A percentile compares a stretch with the other conserved stretches of the same genome.
Conservation (phyloP, 2,329 filamentous ascomycete species). For the Zymoseptoria tritici region DNA sequence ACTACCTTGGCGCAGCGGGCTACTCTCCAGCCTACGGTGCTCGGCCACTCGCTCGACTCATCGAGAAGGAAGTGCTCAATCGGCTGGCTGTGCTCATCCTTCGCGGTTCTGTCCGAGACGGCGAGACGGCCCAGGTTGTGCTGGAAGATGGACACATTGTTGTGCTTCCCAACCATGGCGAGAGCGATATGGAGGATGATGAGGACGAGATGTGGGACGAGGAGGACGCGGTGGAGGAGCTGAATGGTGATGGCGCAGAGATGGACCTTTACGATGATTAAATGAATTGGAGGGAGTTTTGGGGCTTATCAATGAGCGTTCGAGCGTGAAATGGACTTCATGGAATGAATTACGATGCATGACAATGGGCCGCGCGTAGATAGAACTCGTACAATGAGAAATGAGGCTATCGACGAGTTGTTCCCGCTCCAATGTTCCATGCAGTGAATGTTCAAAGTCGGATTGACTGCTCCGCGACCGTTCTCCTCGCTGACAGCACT, state of each 20-base stretch:
- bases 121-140: slow-evolving; percentile 72
- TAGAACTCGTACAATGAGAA: not conserved
- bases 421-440: not conserved
- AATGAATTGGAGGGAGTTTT: slow-evolving; percentile 1
- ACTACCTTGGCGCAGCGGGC: slow-evolving; percentile 83
- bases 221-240: slow-evolving; percentile 65
- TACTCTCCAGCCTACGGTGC: slow-evolving; percentile 96
- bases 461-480: too few species aligned
- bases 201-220: slow-evolving; percentile 67
- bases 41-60: slow-evolving; percentile 76
- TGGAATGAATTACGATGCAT: not conserved
- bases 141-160: slow-evolving; percentile 71
- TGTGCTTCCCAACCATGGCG: slow-evolving; percentile 76
- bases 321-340: not conserved
- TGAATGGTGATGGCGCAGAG: slow-evolving; percentile 46
- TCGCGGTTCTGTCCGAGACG: slow-evolving; percentile 74
- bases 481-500: not conserved
- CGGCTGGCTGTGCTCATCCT: slow-evolving; percentile 85
- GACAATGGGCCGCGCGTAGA: not conserved
- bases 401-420: not conserved
- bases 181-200: slow-evolving; percentile 49
- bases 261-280: slow-evolving; percentile 56
- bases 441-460: not conserved
- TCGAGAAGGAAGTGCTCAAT: slow-evolving; percentile 96
- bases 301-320: not conserved